Conservation (phyloP, 345 rosid species). For the Salix brachista region DNA sequence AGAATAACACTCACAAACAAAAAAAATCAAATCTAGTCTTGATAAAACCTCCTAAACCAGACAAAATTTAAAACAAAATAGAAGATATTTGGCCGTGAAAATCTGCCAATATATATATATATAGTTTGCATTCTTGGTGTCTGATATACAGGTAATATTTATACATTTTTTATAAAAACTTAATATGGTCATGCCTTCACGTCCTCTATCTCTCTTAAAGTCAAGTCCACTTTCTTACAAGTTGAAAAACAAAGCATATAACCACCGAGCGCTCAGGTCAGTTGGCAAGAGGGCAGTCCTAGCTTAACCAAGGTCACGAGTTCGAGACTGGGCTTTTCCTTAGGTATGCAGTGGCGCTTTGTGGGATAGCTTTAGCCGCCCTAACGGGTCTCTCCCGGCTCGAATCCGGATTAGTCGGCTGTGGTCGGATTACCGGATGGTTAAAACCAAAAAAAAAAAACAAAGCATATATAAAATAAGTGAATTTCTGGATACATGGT, state of each 20-base stretch:
- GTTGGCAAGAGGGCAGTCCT: no score
- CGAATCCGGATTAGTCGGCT: no score
- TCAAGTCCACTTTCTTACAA: constrained; percentile 15
- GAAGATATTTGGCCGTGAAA: neutral
- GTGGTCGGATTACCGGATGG: no score
- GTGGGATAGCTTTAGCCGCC: no score
- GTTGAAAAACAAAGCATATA: neutral
- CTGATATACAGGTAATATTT: neutral
- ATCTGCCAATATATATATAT: neutral
- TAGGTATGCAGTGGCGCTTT: no score
- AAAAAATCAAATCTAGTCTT: neutral
- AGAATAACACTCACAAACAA: no score
- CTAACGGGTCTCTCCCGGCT: no score
- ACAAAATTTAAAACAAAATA: neutral
- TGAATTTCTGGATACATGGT: neutral
- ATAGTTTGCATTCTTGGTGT: neutral
- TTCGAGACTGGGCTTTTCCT: no score
- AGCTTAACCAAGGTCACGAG: no score
- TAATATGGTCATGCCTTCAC: constrained; percentile 30
- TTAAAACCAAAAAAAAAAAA: no score
- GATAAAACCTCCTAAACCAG: no score
- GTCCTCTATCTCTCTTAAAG: constrained; percentile 17
- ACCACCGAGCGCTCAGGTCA: no score
- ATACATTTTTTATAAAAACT: neutral
- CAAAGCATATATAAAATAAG: neutral